Percentiles rank a stretch among this genome's conserved stretches.
Conservation (phyloP, 192 early-diverging fungal species). For the Mortierella alpina region DNA sequence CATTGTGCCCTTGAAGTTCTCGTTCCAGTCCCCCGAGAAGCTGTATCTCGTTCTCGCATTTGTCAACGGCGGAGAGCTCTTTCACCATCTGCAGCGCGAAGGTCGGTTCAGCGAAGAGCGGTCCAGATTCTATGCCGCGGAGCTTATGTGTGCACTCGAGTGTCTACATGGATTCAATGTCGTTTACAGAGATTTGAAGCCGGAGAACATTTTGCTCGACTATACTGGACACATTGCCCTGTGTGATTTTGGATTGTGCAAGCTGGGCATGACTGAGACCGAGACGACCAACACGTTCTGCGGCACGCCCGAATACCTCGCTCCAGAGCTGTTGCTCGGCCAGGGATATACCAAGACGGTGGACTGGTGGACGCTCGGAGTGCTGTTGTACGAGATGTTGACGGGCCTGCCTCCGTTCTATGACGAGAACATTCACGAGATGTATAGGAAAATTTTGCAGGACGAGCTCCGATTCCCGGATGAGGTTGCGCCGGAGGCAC, state of each 20-base stretch:
- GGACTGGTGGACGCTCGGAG: conserved; percentile 98
- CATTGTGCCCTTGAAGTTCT: conserved; percentile 92
- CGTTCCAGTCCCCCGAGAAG: conserved; percentile 95
- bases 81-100: conserved; percentile 93
- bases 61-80: conserved; percentile 97
- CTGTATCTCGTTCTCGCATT: conserved; percentile 97
- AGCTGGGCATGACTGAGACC: conserved; percentile 93
- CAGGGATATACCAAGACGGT: conserved; percentile 92
- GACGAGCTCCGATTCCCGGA: conserved; percentile 89
- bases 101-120: conserved; percentile 88
- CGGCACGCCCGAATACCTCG: conserved; percentile 98
- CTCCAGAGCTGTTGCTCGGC: conserved; percentile 88
- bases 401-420: conserved; percentile 94
- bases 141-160: conserved; percentile 91
- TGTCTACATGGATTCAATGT: conserved; percentile 93
- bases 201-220: conserved; percentile 95
- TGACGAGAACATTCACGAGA: conserved; percentile 93
- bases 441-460: conserved; percentile 94
- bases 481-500: conserved; percentile 74
- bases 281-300: conserved; percentile 95
- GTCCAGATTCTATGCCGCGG: conserved; percentile 93
- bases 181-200: conserved; percentile 90
- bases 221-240: conserved; percentile 93
- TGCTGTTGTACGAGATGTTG: conserved; percentile 91
- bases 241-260: conserved; percentile 95